A percentile compares a stretch with the other conserved stretches of the same genome.
Evolutionary conservation across 2,329 filamentous ascomycete species (phyloP).

Genomic region (Scorias spongiosa): DNA sequence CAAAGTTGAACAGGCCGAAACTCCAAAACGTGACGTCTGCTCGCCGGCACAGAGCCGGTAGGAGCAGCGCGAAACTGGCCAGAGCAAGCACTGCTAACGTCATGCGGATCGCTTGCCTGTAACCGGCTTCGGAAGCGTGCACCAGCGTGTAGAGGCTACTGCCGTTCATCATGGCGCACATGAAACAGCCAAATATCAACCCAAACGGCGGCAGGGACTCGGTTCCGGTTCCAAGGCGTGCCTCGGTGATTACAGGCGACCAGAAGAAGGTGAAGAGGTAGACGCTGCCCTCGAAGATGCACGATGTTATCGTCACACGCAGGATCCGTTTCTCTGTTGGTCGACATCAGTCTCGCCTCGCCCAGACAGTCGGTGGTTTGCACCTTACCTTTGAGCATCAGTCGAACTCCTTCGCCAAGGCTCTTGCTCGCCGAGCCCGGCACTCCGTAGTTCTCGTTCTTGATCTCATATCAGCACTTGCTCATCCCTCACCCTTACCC

Average conservation of each 20-base stretch:
- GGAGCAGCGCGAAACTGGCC: slow-evolving; percentile 22
- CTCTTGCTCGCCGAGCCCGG: slow-evolving; percentile 5
- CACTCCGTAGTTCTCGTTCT: slow-evolving; percentile 38
- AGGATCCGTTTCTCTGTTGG: slow-evolving; percentile 32
- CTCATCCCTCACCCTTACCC: neutral
- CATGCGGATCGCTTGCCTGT: slow-evolving; percentile 7
- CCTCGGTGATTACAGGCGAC: slow-evolving; percentile 35
- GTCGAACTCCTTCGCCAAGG: slow-evolving; percentile 1
- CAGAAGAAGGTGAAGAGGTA: slow-evolving; percentile 51
- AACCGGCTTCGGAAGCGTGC: slow-evolving; percentile 6
- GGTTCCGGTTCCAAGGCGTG: neutral
- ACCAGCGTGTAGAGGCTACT: slow-evolving; percentile 35
- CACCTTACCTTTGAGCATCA: slow-evolving; percentile 1
- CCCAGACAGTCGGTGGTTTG: neutral
- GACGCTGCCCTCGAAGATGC: slow-evolving; percentile 46
- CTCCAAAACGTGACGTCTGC: slow-evolving; percentile 36
- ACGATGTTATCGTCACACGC: slow-evolving; percentile 37
- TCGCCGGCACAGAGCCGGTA: slow-evolving; percentile 25
- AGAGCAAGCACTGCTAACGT: slow-evolving; percentile 26
- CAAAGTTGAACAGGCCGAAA: slow-evolving; percentile 43
- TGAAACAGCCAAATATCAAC: slow-evolving; percentile 42
- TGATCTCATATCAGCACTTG: neutral
- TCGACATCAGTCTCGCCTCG: neutral
- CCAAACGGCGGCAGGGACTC: slow-evolving; percentile 25
- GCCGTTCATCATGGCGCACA: slow-evolving; percentile 45